Evolutionary conservation across 352 stramenopile genomes (phyloP).

Genomic region (Phytophthora agathidicida): DNA sequence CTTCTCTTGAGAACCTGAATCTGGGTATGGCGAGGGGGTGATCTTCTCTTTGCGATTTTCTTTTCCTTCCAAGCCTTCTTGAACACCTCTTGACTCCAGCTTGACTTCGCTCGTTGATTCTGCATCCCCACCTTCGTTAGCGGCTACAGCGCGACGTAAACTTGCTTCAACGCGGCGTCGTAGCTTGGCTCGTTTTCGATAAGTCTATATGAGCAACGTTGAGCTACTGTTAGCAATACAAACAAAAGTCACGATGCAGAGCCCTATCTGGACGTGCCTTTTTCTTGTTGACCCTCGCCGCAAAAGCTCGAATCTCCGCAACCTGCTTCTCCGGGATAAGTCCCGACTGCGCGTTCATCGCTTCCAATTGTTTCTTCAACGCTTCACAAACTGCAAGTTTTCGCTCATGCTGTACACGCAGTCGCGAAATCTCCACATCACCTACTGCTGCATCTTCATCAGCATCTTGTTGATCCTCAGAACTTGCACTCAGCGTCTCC

Average conservation of each 20-base stretch:
- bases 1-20: too few relatives aligned
- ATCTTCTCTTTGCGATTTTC: neutral
- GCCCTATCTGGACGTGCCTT: conserved; percentile 16
- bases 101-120: neutral
- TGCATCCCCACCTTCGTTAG: neutral
- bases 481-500: neutral
- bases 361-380: conserved; percentile 36
- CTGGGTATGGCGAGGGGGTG: too few relatives aligned
- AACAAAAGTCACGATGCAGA: neutral
- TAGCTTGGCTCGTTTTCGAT: conserved; percentile 36
- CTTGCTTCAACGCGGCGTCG: conserved; percentile 24
- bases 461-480: neutral
- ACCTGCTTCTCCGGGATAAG: conserved; percentile 25
- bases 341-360: conserved; percentile 22
- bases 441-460: neutral
- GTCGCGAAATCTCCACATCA: conserved; percentile 12
- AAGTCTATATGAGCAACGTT: conserved; percentile 23
- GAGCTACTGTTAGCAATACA: too few relatives aligned
- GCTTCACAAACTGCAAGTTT: conserved; percentile 28
- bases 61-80: neutral
- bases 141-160: conserved; percentile 15
- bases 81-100: neutral
- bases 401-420: conserved; percentile 24
- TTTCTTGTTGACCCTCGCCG: conserved; percentile 34
- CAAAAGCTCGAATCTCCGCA: conserved; percentile 25